Conservation (phyloP, 139 green algal species). For the Coelastrella sp. region DNA sequence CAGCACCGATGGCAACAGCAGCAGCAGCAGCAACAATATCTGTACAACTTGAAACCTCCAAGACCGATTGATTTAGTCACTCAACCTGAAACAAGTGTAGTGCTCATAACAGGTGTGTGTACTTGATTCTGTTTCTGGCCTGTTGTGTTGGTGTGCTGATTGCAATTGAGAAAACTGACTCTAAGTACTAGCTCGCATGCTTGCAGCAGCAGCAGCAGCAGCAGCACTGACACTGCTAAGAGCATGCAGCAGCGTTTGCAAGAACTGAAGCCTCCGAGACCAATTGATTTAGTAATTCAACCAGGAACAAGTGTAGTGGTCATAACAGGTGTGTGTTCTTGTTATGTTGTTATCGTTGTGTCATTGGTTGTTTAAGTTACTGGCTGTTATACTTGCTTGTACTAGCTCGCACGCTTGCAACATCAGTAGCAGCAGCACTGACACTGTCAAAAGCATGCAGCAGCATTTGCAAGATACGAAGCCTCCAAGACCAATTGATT, state of each 20-base stretch:
- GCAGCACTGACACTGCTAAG: no score
- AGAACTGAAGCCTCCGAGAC: conserved; percentile 58
- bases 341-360: not conserved
- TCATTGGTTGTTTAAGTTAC: no score
- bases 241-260: not conserved
- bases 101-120: conserved; percentile 59
- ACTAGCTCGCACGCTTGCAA: no score
- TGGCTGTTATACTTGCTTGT: no score
- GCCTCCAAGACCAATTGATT: conserved; percentile 77
- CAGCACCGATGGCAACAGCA: not conserved
- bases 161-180: no score
- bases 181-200: no score
- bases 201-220: no score
- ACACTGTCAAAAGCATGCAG: no score
- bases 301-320: conserved; percentile 62
- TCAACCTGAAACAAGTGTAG: conserved; percentile 56
- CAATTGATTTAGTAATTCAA: conserved; percentile 76
- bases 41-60: conserved; percentile 51
- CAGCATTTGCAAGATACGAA: no score
- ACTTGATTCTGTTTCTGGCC: not conserved
- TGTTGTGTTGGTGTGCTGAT: no score
- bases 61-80: conserved; percentile 78
- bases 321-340: conserved; percentile 50
- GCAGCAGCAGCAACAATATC: conserved; percentile 14
- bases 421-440: no score